Evolutionary conservation across 1,139 yeast genomes (phyloP).

Genomic region (Pichia sp.): DNA sequence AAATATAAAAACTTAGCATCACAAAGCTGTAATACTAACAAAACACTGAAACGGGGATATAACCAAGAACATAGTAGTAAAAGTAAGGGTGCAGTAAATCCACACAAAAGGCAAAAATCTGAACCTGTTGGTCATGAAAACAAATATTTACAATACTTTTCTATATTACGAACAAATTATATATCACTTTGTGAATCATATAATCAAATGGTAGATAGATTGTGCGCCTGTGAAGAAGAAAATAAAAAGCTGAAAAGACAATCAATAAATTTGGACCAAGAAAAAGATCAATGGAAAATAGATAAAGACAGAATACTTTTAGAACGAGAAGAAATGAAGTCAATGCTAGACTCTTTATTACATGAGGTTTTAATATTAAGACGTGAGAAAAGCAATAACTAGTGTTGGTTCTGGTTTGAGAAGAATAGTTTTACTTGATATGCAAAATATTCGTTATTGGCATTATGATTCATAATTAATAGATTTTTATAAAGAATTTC

Average conservation of each 20-base stretch:
- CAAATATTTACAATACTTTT: slow-evolving; percentile 20
- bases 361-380: slow-evolving; percentile 19
- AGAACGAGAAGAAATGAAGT: slow-evolving; percentile 24
- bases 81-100: not conserved
- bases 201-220: slow-evolving; percentile 18
- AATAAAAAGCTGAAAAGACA: not conserved
- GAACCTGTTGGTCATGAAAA: slow-evolving; percentile 6
- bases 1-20: not conserved
- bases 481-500: not conserved
- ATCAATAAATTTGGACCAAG: not conserved
- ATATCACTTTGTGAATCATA: slow-evolving; percentile 21
- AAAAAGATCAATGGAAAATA: slow-evolving; percentile 9
- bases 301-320: slow-evolving; percentile 19
- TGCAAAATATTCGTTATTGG: not conserved
- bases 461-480: not conserved
- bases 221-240: slow-evolving; percentile 16
- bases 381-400: slow-evolving; percentile 11
- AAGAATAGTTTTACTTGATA: not conserved
- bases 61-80: not conserved
- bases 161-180: slow-evolving; percentile 22
- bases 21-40: not conserved
- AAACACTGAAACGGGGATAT: not conserved
- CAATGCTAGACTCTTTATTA: slow-evolving; percentile 19
- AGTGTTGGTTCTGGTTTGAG: no score
- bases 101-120: not conserved